Evolutionary conservation across 495 filamentous ascomycete species (phyloP), one percentile per base, ranked within the genome.

Genomic region (Umbilicaria muhlenbergii): DNA sequence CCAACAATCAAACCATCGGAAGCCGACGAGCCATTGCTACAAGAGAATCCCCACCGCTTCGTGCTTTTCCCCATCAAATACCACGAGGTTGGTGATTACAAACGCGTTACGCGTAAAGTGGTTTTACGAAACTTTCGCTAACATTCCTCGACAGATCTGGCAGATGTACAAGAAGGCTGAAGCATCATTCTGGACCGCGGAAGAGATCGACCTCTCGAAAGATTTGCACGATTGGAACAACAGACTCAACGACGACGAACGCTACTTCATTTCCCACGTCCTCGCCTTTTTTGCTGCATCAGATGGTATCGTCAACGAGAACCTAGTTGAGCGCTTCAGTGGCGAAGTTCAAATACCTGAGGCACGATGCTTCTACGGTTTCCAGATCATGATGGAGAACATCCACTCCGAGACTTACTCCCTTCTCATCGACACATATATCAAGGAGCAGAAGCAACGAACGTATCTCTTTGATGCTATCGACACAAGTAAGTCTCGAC

Each of bases 341-440:
- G 83, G 81, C 39, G 91, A 98, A 66, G 89, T 98, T 21, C 91
- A 98, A 69, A 78, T 94, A 49, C 89, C 91, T 32, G 91, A 98
- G 69, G 91, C 91, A 44, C 86, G 91, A 61, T 96, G 91, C 79
- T 98, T 98, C 77, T 98, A 98, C 62, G 91, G 91, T 51, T 99
- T 99, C 76, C 91, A 99, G 69, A 99, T 99, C 71, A 99, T 99
- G 91, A 96, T 99, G 84, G 91, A 99, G 77, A 99, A 99, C 70
- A 95, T 99, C 57, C 91, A 99, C 77, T 93, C 91, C 21, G 91
- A 99, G 68, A 99, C 91, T 38, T 99, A 99, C 76, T 95, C 89
- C 32, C 78, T 99, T 12, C 80, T 99, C 52, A 99, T 99, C 62
- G 91, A 99, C 58, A 99, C 92, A 48, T 99, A 99, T 68, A 92